Evolutionary conservation across 495 filamentous ascomycete genomes (phyloP), one percentile per base, ranked within the genome.

Genomic region (Talaromyces trachyspermus): DNA sequence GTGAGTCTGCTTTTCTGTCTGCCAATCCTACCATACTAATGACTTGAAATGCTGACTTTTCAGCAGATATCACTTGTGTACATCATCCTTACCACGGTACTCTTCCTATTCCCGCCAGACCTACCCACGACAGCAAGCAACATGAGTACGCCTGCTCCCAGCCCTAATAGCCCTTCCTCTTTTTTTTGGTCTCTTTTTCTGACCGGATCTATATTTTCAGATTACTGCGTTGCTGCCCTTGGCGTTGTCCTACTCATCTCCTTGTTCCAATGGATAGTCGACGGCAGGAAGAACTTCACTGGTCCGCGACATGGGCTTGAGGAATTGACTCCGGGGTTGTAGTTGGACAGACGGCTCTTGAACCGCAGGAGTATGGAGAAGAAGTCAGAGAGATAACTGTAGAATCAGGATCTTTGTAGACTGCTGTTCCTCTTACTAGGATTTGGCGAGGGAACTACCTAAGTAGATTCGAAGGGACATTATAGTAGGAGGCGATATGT

Each of bases 31-130:
- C n/a, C n/a, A n/a, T n/a, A n/a, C n/a, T n/a, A n/a, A 2, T 25
- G 2, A 8, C 17, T 60, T 20, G 50, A 44, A 51, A 55, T 44
- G 51, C 40, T 35, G 26, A 27, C 50, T 49, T 19, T 52, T 11
- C 8, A 6, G n/a, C 26, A 80, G 78, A 61, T 89, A 39, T 82
- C 85, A 3, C 62, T 88, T 25, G 63, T 55, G 0, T 89, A 86
- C 56, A 77, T 83, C 18, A 59, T 75, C 18, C 58, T 87, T 5
- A 88, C 83, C 1, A 88, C 83, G 0, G 77, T 88, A 6, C 69
- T 90, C 0, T 90, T 89, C 59, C 71, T 88, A 12, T 85, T 90
- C 62, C 86, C 86, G 3, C 85, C 86, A 0, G 70, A 66, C 3
- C 50, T 86, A 2, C 84, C 83, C 2, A 79, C 80, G 0, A 83